These are phyloP conservation scores for Parachaetomium inaequale DNA, from an alignment of 495 filamentous ascomycete species.

Conservation along the genomic window DNA sequence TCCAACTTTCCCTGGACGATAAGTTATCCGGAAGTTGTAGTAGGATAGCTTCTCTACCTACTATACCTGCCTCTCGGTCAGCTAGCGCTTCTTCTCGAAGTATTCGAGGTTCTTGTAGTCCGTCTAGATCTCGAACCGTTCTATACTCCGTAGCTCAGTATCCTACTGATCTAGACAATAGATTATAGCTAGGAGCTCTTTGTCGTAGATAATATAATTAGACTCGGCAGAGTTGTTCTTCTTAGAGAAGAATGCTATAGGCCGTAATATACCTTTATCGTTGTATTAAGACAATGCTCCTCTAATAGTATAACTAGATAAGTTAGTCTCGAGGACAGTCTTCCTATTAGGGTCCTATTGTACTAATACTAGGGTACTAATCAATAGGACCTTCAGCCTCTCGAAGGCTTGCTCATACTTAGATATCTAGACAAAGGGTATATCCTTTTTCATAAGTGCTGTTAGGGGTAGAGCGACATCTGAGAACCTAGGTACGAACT, in stretches of 20 bases:
- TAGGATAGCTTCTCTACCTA: not conserved
- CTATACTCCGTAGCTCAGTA: not conserved
- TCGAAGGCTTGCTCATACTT: not conserved
- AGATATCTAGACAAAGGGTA: not conserved
- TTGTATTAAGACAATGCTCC: not conserved
- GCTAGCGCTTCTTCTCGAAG: not conserved
- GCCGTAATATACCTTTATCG: not conserved
- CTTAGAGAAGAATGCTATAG: not conserved
- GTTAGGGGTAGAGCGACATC: not conserved
- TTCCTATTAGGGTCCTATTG: not conserved
- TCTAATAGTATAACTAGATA: not conserved
- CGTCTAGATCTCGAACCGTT: not conserved
- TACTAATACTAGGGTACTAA: not conserved
- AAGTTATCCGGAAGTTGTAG: not conserved
- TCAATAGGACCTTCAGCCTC: not conserved
- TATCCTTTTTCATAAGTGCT: not conserved
- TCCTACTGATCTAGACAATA: not conserved
- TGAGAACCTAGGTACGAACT: not conserved
- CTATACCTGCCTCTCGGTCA: not conserved
- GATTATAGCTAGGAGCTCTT: slow-evolving; percentile 5
- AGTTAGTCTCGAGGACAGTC: not conserved
- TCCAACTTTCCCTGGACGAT: not conserved
- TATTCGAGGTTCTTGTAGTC: slow-evolving; percentile 1
- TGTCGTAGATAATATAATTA: slow-evolving; percentile 9
- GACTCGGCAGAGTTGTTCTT: not conserved